Base-by-base conservation (phyloP, 495 filamentous ascomycete species). In the Tirmania nivea region DNA sequence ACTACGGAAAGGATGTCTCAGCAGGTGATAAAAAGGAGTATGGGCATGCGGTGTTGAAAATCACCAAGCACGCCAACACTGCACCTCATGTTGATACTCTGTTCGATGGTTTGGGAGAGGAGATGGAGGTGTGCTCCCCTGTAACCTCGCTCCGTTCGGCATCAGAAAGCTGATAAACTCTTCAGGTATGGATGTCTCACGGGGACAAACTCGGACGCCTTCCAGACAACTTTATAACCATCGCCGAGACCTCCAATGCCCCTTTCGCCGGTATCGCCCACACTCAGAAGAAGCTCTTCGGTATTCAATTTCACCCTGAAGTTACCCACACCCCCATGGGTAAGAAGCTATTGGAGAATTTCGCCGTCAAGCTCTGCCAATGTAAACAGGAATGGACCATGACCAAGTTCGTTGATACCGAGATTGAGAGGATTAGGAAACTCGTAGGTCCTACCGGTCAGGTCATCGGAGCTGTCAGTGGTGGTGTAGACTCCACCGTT, bases 401-500 rank as follows among this genome's bases (percentile, higher is more conserved):
- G 87, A 69, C 70, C 25, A 73, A 76, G 56, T 94, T 94, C 64
- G 72, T 85, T 2, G 76, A 83, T 52, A 74, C 82, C 58, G 84
- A 90, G 64, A 82, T 94, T 60, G 66, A 68, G 16, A 71, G 83
- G 31, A 94, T 95, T 57, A 71, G 81, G 36, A 68, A 76, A 3
- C 68, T 88, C 12, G 88, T 95, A 36, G 87, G 88, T 8, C 71
- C 77, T 14, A 79, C 73, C 50, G 87, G 75, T 0, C 86, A 88
- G 63, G 88, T 94, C 12, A 76, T 94, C 56, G 84, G 84, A 34
- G 83, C 84, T 49, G 83, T 88, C 31, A 85, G 78, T 56, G 90
- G 90, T 59, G 90, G 90, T 61, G 90, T 97, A 4, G 90, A 97
- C 65, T 82, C 76, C 9, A 97, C 90, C 4, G 90, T 86, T 16